Base-by-base conservation (phyloP, 148 eudicot genomes). In the Fagopyrum homotropicum region DNA sequence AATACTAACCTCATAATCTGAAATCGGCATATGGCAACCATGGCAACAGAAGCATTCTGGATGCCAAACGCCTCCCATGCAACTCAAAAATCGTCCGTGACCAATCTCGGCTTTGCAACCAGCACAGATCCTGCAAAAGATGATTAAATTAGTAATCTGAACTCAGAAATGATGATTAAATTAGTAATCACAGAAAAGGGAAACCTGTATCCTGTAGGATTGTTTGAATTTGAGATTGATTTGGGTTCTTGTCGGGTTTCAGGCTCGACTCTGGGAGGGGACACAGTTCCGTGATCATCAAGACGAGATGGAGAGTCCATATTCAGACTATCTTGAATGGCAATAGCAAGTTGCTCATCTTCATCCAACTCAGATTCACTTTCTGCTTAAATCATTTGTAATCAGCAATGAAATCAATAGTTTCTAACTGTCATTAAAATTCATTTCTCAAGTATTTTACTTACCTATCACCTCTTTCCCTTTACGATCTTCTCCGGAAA, bases 21-120 rank as follows among this genome's bases (percentile, higher is more conserved):
- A 87, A 46, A 95, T 95, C 19, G 99, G 96, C 60, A 55, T 72
- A 77, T 85, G 79, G 80, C 99, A 95, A 14, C 80, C 84, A 73
- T 92, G 86, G 77, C 99, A 95, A 61, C 91, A 82, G 78, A 95
- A 95, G 83, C 99, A 95, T 77, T 89, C 94, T 19, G 99, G 98
- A 78, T 95, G 99, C 96, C 96, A 95, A 80, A 86, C 79, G 48
- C 87, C 90, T 74, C 92, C 99, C 97, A 95, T 88, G 83, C 99
- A 92, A 80, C 84, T 92, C 85, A 95, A 80, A 75, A 75, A 90
- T 77, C 99, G 80, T 52, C 91, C 97, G 63, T 90, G 89, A 54
- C 96, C 97, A 81, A 95, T 92, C 75, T 90, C 91, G 79, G 80
- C 81, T 72, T 86, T 83, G 82, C 99, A 95, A 76, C 99, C 99